Percentiles rank a stretch among this genome's conserved stretches.
Conservation (phyloP, 2,329 filamentous ascomycete genomes). For the Aspergillus terreus region DNA sequence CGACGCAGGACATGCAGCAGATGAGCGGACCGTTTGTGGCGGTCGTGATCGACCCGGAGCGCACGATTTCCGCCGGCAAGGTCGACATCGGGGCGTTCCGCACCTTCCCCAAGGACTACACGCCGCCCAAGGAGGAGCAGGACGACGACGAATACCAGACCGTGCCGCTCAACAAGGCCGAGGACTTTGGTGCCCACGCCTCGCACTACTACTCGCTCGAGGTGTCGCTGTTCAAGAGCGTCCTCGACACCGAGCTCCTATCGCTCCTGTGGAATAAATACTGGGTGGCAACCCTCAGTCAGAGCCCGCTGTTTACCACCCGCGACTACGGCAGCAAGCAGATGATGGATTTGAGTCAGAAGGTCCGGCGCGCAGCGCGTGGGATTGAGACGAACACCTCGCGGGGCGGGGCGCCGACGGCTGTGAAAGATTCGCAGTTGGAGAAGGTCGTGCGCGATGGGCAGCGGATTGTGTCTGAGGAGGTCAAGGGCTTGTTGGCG, state of each 20-base stretch:
- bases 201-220: slow-evolving; percentile 88
- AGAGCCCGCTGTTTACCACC: slow-evolving; percentile 85
- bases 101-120: slow-evolving; percentile 76
- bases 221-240: slow-evolving; percentile 91
- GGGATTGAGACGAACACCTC: slow-evolving; percentile 31
- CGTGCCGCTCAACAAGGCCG: slow-evolving; percentile 88
- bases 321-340: slow-evolving; percentile 91
- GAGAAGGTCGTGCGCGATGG: slow-evolving; percentile 55
- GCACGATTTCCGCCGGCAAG: slow-evolving; percentile 89
- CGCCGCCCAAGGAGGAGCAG: slow-evolving; percentile 48
- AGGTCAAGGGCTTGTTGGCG: slow-evolving; percentile 45
- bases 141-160: slow-evolving; percentile 44
- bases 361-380: slow-evolving; percentile 65
- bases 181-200: slow-evolving; percentile 92
- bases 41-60: slow-evolving; percentile 93
- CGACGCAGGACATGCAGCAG: slow-evolving; percentile 83
- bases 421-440: slow-evolving; percentile 43
- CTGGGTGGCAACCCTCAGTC: slow-evolving; percentile 86
- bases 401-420: slow-evolving; percentile 24
- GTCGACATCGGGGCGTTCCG: slow-evolving; percentile 97
- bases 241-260: slow-evolving; percentile 79
- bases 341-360: slow-evolving; percentile 80
- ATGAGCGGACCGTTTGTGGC: slow-evolving; percentile 90
- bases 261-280: slow-evolving; percentile 98
- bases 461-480: slow-evolving; percentile 56